Evolutionary conservation across 2,329 filamentous ascomycete genomes (phyloP).

Genomic region (Pseudocercospora fijiensis): DNA sequence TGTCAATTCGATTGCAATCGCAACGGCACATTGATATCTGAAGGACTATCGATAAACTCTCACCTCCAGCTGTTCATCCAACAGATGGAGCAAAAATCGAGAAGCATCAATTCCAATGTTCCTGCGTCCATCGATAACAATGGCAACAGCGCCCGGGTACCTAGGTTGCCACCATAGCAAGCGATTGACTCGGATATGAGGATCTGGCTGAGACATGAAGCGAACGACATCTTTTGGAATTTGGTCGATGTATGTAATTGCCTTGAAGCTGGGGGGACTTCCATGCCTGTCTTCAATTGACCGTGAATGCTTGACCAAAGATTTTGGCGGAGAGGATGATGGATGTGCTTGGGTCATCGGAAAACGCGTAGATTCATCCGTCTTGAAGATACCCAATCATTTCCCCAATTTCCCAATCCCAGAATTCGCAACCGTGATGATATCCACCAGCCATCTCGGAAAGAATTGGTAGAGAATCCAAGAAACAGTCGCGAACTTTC

Average conservation of each 20-base stretch:
- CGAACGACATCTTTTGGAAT: neutral
- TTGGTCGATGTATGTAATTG: neutral
- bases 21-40: neutral
- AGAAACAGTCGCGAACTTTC: neutral
- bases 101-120: neutral
- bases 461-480: neutral
- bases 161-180: neutral
- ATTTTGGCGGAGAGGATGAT: constrained; percentile 23
- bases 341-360: constrained; percentile 18
- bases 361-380: constrained; percentile 4
- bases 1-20: neutral
- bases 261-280: neutral
- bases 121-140: neutral
- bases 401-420: neutral
- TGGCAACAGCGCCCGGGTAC: neutral
- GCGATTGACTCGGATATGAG: neutral
- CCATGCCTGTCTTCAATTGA: neutral
- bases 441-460: neutral
- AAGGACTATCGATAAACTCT: neutral
- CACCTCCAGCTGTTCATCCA: neutral
- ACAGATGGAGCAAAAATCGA: neutral
- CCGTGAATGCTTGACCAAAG: neutral
- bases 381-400: neutral
- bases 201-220: neutral
- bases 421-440: neutral